Base-by-base conservation (phyloP, 2,329 filamentous ascomycete species). In the Polychaeton citri region DNA sequence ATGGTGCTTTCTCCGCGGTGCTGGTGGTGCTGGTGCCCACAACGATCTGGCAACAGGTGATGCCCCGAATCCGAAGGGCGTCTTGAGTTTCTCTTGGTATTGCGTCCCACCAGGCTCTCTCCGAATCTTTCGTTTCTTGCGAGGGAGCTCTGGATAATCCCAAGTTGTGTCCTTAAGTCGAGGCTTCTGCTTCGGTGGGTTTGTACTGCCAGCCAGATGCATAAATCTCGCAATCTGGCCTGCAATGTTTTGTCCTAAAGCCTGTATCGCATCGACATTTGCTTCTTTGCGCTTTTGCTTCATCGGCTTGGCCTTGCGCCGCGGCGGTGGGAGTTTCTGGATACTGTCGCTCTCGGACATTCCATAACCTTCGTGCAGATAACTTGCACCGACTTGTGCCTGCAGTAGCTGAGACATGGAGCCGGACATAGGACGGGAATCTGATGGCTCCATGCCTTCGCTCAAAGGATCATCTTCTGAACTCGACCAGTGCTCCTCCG, bases 181-280 rank as follows among this genome's bases (percentile, higher is more conserved):
- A 21, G 17, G 38, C 18, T 34, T 34, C 34, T 28, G 8, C 36
- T 32, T 32, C 34, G 19, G 20, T 35, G 12, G 34, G 33, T 33
- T 39, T 28, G 42, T 26, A 15, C 32, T 33, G 8, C 37, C 36
- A 12, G 40, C 35, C 12, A 12, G 12, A 10, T 28, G 24, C 39
- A 58, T 53, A 30, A 53, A 48, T 16, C 49, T 40, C 3, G 53
- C 51, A 33, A 59, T 49, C 35, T 57, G 52, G 13, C 48, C 47
- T 6, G 55, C 57, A 30, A 59, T 57, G 33, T 44, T 55, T 33
- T 50, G 46, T 20, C 55, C 52, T 8, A 60, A 43, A 8, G 49
- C 47, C 34, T 56, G 42, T 26, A 59, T 52, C n/a, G 45, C 46
- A 10, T 48, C 43, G 7, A 47, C 34, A 20, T 51, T 47, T 20